phyloP scores from a whole-genome alignment of 208 protist species.

The Endotrypanum monterogeii region DNA sequence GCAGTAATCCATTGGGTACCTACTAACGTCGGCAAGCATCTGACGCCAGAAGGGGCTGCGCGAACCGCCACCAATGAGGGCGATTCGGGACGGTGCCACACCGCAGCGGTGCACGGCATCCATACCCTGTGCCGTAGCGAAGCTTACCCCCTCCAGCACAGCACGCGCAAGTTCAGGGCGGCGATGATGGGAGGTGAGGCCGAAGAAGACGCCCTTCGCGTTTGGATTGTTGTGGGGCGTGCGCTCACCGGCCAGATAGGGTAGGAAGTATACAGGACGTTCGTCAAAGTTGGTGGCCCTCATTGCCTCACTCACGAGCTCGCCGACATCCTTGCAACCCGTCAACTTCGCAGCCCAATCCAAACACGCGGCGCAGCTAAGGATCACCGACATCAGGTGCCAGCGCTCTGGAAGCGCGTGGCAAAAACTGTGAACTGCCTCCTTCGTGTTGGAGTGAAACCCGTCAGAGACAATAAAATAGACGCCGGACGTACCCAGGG shows the following conservation, averaged over 20 bases:
- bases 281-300: conserved; percentile 53
- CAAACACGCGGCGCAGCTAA: conserved; percentile 80
- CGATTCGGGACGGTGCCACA: conserved; percentile 56
- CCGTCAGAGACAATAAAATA: conserved; percentile 83
- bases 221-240: conserved; percentile 81
- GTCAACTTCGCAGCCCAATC: conserved; percentile 71
- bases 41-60: conserved; percentile 76
- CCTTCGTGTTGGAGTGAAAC: conserved; percentile 71
- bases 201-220: conserved; percentile 81
- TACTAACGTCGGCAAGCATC: conserved; percentile 76
- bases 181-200: conserved; percentile 64
- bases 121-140: conserved; percentile 75
- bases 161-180: conserved; percentile 59
- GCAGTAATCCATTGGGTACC: conserved; percentile 66
- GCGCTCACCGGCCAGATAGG: conserved; percentile 73
- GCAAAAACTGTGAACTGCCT: conserved; percentile 85
- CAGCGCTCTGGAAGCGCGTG: conserved; percentile 71
- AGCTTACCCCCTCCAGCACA: conserved; percentile 76
- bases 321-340: conserved; percentile 54
- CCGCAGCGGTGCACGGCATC: conserved; percentile 75
- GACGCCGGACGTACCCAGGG: conserved; percentile 80
- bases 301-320: conserved; percentile 65
- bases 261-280: conserved; percentile 65
- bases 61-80: conserved; percentile 69
- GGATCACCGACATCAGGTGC: conserved; percentile 84